Evolutionary conservation across 768 basidiomycete genomes (phyloP), one percentile per base, ranked within the genome.

Genomic region (Cystoderma amianthinum): DNA sequence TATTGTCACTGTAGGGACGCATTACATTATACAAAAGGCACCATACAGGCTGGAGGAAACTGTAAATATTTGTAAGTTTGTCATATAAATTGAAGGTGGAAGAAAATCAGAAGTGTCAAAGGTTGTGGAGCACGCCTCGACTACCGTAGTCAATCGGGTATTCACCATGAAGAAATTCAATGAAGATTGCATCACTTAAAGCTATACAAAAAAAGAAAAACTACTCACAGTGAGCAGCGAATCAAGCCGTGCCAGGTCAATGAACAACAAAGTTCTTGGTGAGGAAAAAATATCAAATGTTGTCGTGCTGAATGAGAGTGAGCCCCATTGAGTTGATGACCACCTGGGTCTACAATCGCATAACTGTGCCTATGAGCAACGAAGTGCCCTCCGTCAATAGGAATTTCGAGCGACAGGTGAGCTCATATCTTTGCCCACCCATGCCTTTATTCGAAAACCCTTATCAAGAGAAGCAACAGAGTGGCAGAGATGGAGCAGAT

Each of bases 91-190:
- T 10, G 39, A 15, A 36, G 15, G 7, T 7, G n/a, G 19, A 38
- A 16, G 41, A 45, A 44, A 40, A 45, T 74, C 70, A 74, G 71
- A 62, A 51, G 63, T 69, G 80, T 85, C 85, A 84, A 80, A 54
- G 53, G 38, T 73, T 77, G 55, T 82, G 86, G 83, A 84, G 85
- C 85, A 65, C 71, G 61, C 76, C 82, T 80, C 58, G 50, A 46
- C n/a, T n/a, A n/a, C n/a, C n/a, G 46, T 49, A 32, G 49, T 21
- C 44, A 43, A 48, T 50, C 54, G 67, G 77, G 80, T 82, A 83
- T 85, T 63, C 82, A 80, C 86, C 86, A 68, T 88, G 86, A 89
- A 89, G 86, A 89, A 89, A 89, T 88, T 87, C 86, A 82, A 81
- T 61, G 63, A 67, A 64, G 58, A 59, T 61, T 56, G 54, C 79